Evolutionary conservation across 176 grass and related monocot species (phyloP), one percentile per base, ranked within the genome.

Genomic region (Phragmites australis): DNA sequence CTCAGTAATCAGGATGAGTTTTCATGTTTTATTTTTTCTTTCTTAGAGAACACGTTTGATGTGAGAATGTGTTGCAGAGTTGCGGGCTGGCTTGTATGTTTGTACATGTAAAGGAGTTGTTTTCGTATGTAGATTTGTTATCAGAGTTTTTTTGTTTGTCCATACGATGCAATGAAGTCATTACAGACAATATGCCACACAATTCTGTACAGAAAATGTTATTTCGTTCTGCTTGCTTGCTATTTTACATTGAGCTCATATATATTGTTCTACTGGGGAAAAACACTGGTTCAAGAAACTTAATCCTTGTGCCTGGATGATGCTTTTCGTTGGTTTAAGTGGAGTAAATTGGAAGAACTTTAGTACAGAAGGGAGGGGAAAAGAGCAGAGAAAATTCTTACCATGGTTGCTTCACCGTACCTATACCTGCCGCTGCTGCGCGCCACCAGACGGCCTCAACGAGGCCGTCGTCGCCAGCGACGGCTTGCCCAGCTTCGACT

Each of bases 81-180:
- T 45, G 62, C 46, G 29, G 39, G 13, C 21, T 19, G 27, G 48
- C 34, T 48, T 81, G 40, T 75, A 32, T 53, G 18, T 69, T 49
- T 84, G 54, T 53, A 67, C 61, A 84, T 69, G 51, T 81, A 76
- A 85, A 85, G 23, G 53, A 70, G 18, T 42, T 79, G 29, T 66
- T 21, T 23, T 57, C 60, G 68, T 65, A 47, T 37, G 39, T 67
- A 80, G 48, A 65, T 37, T 9, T 77, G 37, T 41, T 37, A 26
- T 34, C 77, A 76, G 47, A 71, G 29, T n/a, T 54, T 63, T 72
- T 39, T 22, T 6, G 14, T 67, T 79, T 73, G 32, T 65, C n/a
- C 37, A 77, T 72, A n/a, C 11, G 27, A 48, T 73, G 67, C 67
- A 73, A 67, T 25, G 18, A 47, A 53, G 9, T 41, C 41, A 50